phyloP scores from a whole-genome alignment of 371 early-diverging fungal genomes.

The Mortierella sp. region DNA sequence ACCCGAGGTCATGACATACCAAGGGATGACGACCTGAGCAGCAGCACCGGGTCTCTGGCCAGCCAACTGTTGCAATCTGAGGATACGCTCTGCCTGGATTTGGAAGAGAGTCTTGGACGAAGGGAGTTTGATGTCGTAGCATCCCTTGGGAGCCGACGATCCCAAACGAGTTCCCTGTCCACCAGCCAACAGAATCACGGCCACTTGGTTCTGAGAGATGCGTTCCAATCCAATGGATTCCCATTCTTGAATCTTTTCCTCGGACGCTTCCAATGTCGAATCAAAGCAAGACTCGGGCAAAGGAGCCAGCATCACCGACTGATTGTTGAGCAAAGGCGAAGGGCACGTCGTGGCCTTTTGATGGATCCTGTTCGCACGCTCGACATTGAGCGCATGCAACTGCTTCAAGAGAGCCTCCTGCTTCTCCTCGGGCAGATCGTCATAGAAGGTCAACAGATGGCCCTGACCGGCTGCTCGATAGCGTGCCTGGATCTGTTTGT shows the following conservation, averaged over 20 bases:
- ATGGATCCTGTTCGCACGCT: slow-evolving; percentile 83
- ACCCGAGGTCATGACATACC: slow-evolving; percentile 97
- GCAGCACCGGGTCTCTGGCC: slow-evolving; percentile 46
- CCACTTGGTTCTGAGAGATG: slow-evolving; percentile 92
- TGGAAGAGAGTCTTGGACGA: slow-evolving; percentile 90
- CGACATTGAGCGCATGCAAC: slow-evolving; percentile 80
- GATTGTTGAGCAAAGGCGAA: slow-evolving; percentile 55
- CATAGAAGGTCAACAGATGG: slow-evolving; percentile 89
- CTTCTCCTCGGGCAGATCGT: slow-evolving; percentile 68
- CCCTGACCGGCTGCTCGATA: slow-evolving; percentile 87
- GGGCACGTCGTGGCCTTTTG: slow-evolving; percentile 71
- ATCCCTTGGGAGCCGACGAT: slow-evolving; percentile 90
- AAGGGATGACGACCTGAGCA: slow-evolving; percentile 77
- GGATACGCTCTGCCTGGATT: slow-evolving; percentile 92
- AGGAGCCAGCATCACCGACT: slow-evolving; percentile 72
- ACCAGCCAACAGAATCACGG: slow-evolving; percentile 92
- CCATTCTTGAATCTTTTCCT: slow-evolving; percentile 76
- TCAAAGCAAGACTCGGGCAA: slow-evolving; percentile 81
- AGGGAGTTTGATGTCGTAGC: slow-evolving; percentile 92
- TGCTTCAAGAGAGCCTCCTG: slow-evolving; percentile 71
- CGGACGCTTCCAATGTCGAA: slow-evolving; percentile 70
- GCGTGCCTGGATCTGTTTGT: slow-evolving; percentile 57
- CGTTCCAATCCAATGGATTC: slow-evolving; percentile 75
- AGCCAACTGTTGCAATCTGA: slow-evolving; percentile 83
- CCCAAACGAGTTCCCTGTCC: slow-evolving; percentile 94